phyloP scores from a whole-genome alignment of 2,329 filamentous ascomycete genomes.

The Ampelomyces quisqualis region DNA sequence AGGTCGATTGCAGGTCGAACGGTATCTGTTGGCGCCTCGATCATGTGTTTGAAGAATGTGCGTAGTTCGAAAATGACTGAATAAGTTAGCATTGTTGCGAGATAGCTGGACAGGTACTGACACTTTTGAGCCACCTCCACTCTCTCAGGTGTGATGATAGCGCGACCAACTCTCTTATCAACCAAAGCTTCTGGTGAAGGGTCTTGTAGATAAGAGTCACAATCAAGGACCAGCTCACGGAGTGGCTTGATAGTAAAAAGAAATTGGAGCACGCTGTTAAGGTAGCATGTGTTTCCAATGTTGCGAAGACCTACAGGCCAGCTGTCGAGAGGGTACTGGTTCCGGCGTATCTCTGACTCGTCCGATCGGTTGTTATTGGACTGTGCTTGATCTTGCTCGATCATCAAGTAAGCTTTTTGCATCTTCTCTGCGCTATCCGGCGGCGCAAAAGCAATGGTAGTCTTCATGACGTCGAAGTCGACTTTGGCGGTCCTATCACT shows the following conservation, averaged over 20 bases:
- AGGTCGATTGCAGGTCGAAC: slow-evolving; percentile 74
- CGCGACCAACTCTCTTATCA: slow-evolving; percentile 72
- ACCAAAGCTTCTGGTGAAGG: slow-evolving; percentile 63
- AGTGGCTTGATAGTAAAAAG: slow-evolving; percentile 85
- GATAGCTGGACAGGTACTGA: slow-evolving; percentile 50
- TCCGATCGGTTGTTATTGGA: slow-evolving; percentile 21
- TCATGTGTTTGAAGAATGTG: slow-evolving; percentile 69
- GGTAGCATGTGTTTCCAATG: slow-evolving; percentile 96
- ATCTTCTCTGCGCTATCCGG: slow-evolving; percentile 50
- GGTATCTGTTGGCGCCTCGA: slow-evolving; percentile 60
- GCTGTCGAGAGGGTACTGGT: slow-evolving; percentile 44
- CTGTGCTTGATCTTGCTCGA: slow-evolving; percentile 39
- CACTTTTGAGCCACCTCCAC: slow-evolving; percentile 68
- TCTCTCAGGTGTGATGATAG: slow-evolving; percentile 62
- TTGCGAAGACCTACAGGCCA: slow-evolving; percentile 87
- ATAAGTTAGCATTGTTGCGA: slow-evolving; percentile 15
- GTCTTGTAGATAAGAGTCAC: slow-evolving; percentile 69
- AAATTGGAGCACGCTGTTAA: slow-evolving; percentile 95
- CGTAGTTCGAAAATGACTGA: slow-evolving; percentile 74
- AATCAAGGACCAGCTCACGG: slow-evolving; percentile 75
- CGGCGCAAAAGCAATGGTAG: slow-evolving; percentile 40
- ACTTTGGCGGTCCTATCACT: slow-evolving; percentile 54
- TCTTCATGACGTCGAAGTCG: slow-evolving; percentile 46
- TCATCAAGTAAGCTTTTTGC: slow-evolving; percentile 50
- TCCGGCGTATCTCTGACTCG: slow-evolving; percentile 18